phyloP scores from a whole-genome alignment of 805 yeast species.

The Zygoascus tannicola region DNA sequence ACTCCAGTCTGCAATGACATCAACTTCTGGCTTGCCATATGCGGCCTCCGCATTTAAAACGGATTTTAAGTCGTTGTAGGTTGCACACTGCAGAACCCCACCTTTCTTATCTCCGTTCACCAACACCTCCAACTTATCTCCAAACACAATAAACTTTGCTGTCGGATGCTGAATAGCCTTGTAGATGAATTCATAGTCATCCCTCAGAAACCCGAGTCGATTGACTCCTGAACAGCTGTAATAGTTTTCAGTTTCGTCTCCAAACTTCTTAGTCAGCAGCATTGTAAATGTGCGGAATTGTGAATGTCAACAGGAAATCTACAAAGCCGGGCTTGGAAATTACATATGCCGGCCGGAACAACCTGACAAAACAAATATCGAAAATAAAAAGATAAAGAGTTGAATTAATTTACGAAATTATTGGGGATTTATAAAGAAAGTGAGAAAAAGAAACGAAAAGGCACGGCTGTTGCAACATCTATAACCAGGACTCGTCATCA shows the following conservation, averaged over 20 bases:
- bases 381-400: no score
- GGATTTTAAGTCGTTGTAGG: constrained; percentile 25
- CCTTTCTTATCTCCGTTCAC: constrained; percentile 3
- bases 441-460: neutral
- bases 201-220: constrained; percentile 55
- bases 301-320: no score
- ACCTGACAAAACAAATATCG: no score
- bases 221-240: constrained; percentile 49
- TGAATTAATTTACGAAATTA: no score
- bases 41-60: constrained; percentile 23
- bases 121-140: constrained; percentile 21
- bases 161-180: constrained; percentile 37
- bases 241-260: constrained; percentile 27
- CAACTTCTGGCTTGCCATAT: constrained; percentile 16
- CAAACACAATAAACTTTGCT: constrained; percentile 41
- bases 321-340: no score
- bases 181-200: constrained; percentile 42
- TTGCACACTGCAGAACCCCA: constrained; percentile 7
- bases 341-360: no score
- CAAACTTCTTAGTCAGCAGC: constrained; percentile 17
- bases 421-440: no score
- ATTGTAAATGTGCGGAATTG: neutral
- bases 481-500: constrained; percentile 7
- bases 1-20: constrained; percentile 27
- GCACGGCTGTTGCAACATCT: neutral